phyloP scores from a whole-genome alignment of 371 early-diverging fungal species.

The Mucor sp. region DNA sequence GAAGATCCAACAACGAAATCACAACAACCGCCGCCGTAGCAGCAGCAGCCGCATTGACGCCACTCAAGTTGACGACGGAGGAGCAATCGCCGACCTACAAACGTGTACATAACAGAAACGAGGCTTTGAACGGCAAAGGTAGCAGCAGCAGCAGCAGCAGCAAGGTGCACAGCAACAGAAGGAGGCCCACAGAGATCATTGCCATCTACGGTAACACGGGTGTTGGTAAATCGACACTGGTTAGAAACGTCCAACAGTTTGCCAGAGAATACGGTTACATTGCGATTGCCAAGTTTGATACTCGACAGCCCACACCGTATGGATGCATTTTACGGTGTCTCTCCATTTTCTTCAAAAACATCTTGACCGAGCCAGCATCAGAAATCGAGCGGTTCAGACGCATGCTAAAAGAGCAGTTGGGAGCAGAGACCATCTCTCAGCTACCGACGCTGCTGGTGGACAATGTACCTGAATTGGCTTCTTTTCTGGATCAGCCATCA shows the following conservation, averaged over 20 bases:
- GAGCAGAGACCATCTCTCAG: slow-evolving; percentile 33
- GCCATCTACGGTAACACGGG: slow-evolving; percentile 48
- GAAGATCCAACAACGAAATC: neutral
- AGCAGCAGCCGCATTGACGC: slow-evolving; percentile 13
- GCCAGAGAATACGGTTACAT: slow-evolving; percentile 50
- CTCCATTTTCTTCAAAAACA: slow-evolving; percentile 41
- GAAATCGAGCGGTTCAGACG: slow-evolving; percentile 42
- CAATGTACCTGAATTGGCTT: slow-evolving; percentile 43
- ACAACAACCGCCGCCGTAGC: slow-evolving; percentile 6
- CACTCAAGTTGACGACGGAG: slow-evolving; percentile 6
- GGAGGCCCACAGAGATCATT: slow-evolving; percentile 42
- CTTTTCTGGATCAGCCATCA: slow-evolving; percentile 28
- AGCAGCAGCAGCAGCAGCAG: slow-evolving; percentile 7
- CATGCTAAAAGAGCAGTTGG: slow-evolving; percentile 41
- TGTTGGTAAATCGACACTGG: slow-evolving; percentile 49
- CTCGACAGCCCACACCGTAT: slow-evolving; percentile 47
- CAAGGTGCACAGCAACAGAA: slow-evolving; percentile 14
- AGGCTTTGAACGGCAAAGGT: neutral
- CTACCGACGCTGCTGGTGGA: slow-evolving; percentile 42
- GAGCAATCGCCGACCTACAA: slow-evolving; percentile 15
- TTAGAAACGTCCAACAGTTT: slow-evolving; percentile 40
- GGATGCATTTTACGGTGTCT: slow-evolving; percentile 47
- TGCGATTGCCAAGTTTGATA: slow-evolving; percentile 49
- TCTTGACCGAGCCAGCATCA: slow-evolving; percentile 31
- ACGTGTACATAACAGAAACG: slow-evolving; percentile 14